Percentiles rank a stretch among this genome's conserved stretches.
phyloP scores from a whole-genome alignment of 1,139 yeast species.

The Keqinozyma sinolaborantium region DNA sequence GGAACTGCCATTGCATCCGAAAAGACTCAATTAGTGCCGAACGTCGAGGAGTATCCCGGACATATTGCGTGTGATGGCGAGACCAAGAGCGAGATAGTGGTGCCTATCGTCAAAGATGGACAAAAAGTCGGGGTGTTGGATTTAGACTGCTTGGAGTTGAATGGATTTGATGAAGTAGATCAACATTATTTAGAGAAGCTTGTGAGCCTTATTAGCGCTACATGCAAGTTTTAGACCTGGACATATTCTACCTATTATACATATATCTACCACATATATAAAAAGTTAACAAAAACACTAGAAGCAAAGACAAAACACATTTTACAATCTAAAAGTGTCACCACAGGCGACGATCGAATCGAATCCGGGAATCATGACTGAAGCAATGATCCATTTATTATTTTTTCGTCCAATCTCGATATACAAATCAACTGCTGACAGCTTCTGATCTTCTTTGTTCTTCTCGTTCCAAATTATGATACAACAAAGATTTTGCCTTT shows the following conservation, averaged over 20 bases:
- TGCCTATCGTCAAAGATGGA: constrained; percentile 60
- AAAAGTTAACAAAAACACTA: not conserved
- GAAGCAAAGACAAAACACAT: not conserved
- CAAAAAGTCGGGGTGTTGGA: constrained; percentile 73
- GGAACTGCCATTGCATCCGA: constrained; percentile 69
- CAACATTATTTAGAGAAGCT: constrained; percentile 55
- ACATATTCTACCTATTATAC: not conserved
- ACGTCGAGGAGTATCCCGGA: constrained; percentile 80
- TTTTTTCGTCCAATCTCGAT: constrained; percentile 1
- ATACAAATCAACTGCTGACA: constrained; percentile 1
- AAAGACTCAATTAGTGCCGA: constrained; percentile 67
- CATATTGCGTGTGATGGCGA: constrained; percentile 98
- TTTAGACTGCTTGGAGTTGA: constrained; percentile 65
- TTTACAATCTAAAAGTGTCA: not conserved
- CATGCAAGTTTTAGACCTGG: constrained; percentile 37
- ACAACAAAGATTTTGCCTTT: constrained; percentile 64
- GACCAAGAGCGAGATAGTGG: constrained; percentile 89
- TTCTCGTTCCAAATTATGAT: constrained; percentile 76
- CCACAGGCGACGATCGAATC: not conserved
- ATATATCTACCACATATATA: not conserved
- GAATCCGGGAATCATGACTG: not conserved
- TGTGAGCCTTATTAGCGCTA: constrained; percentile 45
- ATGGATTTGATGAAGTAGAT: constrained; percentile 70
- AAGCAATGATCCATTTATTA: constrained; percentile 2
- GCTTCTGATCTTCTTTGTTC: constrained; percentile 58